Evolutionary conservation across 2,329 filamentous ascomycete genomes (phyloP), one percentile per base, ranked within the genome.

Genomic region (Xylariaceae sp.): DNA sequence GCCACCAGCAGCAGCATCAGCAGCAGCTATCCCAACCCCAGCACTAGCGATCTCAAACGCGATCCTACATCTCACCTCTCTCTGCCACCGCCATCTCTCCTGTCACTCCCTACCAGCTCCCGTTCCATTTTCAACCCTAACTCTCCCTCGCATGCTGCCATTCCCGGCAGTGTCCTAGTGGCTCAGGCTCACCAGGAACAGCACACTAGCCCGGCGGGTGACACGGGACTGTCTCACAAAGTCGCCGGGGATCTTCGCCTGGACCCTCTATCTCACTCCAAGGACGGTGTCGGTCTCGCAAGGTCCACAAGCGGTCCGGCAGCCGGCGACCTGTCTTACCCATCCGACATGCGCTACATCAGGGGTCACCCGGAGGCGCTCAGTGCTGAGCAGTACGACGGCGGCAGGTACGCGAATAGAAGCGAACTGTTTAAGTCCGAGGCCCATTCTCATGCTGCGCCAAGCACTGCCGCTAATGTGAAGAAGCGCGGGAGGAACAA

Each of bases 341-440:
- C 57, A 42, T 45, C 62, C 42, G 48, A 62, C 51, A 71, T 71
- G 68, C 65, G 68, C 48, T 67, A 68, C 60, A 69, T 74, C 59
- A 69, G 72, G 45, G 68, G 72, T 42, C 72, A 75, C 53, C 66
- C 76, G 15, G 68, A 75, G n/a, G 79, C 81, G 51, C 72, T 82
- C 53, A 78, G 73, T 65, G 78, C 77, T 48, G 78, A 81, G 68
- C 72, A 74, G 44, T 81, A 78, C 62, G 70, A 77, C 64, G 73
- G 75, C 59, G 74, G 73, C 35, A 65, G 67, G 2, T 63, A 37
- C 55, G 58, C 64, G 55, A 61, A 55, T 57, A 58, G 64, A 55
- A 64, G 57, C 59, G 62, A 65, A 55, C 35, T 60, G 60, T 57
- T 64, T 15, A 62, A 60, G 60, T 56, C 54, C 10, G 51, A 51